phyloP scores from a whole-genome alignment of 345 rosid genomes.

The Linum tenue region DNA sequence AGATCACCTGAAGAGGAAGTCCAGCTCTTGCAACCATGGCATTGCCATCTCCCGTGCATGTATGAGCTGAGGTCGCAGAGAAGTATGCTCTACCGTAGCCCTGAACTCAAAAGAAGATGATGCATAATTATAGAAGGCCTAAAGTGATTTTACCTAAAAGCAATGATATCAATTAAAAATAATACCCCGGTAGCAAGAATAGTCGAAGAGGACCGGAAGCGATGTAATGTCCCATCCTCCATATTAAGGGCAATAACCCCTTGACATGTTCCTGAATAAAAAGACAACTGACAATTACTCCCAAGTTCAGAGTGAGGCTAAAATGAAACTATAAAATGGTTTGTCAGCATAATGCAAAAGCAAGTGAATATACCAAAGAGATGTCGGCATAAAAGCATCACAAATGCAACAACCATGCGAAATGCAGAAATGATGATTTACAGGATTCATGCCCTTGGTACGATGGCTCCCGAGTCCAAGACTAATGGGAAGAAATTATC shows the following conservation, averaged over 20 bases:
- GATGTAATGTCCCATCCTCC: conserved; percentile 96
- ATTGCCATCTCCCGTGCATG: conserved; percentile 97
- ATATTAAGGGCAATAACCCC: conserved; percentile 91
- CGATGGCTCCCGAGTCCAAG: background rate
- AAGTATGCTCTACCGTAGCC: conserved; percentile 95
- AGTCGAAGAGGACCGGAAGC: conserved; percentile 68
- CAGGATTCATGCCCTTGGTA: background rate
- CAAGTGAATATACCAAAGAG: background rate
- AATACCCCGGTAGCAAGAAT: conserved; percentile 94
- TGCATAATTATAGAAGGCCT: background rate
- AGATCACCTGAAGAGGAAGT: conserved; percentile 71
- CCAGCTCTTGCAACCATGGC: conserved; percentile 98
- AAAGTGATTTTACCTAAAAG: background rate
- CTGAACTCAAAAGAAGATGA: conserved; percentile 31
- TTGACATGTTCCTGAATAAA: conserved; percentile 73
- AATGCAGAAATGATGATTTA: too few species aligned
- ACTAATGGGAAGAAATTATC: too few species aligned
- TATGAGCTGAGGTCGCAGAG: conserved; percentile 99
- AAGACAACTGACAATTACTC: background rate
- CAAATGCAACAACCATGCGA: background rate
- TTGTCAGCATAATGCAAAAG: background rate
- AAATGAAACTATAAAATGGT: background rate
- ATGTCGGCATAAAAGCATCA: background rate
- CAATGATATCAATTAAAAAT: background rate
- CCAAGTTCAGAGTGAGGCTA: too few species aligned